These are phyloP conservation scores for Chaetothyriales sp. DNA, from an alignment of 2,329 filamentous ascomycete species.

Conservation along the genomic window DNA sequence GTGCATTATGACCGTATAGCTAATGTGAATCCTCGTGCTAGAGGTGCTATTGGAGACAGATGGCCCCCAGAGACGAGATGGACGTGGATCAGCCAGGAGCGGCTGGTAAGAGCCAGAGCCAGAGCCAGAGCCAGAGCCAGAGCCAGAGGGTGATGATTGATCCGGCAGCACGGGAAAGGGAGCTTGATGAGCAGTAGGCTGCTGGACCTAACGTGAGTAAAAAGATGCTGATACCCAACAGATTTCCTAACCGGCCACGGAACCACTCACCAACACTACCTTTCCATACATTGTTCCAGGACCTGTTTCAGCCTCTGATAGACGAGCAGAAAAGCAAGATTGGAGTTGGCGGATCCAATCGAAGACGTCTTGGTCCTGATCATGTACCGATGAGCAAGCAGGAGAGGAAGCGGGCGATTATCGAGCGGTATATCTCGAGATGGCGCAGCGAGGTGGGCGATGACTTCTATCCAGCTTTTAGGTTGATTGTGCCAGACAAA, in stretches of 20 bases:
- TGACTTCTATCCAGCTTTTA: constrained; percentile 85
- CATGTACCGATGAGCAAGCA: constrained; percentile 45
- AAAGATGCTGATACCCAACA: constrained; percentile 28
- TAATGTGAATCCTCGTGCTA: neutral
- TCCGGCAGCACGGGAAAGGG: constrained; percentile 21
- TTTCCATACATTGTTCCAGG: constrained; percentile 64
- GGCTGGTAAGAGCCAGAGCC: constrained; percentile 4
- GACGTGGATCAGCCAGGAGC: constrained; percentile 28
- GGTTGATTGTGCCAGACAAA: constrained; percentile 82
- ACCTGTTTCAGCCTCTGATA: constrained; percentile 65
- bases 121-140: constrained; percentile 3
- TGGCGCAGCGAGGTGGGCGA: constrained; percentile 82
- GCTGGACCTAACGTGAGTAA: neutral
- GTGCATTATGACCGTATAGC: neutral
- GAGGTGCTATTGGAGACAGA: neutral
- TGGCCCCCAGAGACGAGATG: constrained; percentile 17
- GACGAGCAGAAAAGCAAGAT: constrained; percentile 71
- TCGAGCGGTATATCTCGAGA: constrained; percentile 68
- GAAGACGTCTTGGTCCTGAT: constrained; percentile 45
- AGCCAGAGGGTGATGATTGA: neutral
- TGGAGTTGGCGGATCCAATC: constrained; percentile 40
- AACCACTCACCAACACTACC: constrained; percentile 67
- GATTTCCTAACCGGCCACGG: constrained; percentile 62
- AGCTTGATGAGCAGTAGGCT: constrained; percentile 33
- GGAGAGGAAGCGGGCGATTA: constrained; percentile 64